Percentiles rank a stretch among this genome's conserved stretches.
Evolutionary conservation across 345 rosid species (phyloP).

Genomic region (Citrus trifoliata): DNA sequence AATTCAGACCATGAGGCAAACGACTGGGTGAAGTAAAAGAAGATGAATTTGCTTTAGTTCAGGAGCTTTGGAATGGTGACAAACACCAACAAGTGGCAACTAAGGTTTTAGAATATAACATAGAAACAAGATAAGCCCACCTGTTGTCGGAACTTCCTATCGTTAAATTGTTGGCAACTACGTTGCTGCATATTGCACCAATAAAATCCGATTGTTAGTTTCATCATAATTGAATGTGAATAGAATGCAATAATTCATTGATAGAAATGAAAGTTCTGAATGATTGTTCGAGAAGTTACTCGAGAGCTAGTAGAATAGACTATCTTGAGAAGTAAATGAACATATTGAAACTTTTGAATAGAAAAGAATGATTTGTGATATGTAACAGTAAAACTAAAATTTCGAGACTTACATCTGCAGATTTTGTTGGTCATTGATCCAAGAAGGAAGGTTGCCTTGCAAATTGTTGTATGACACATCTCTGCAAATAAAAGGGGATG

Average conservation of each 20-base stretch:
- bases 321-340: neutral
- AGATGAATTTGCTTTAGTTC: conserved; percentile 1
- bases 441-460: conserved; percentile 62
- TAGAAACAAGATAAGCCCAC: conserved; percentile 25
- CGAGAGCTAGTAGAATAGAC: neutral
- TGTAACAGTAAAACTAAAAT: neutral
- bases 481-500: conserved; percentile 33
- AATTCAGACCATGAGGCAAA: conserved; percentile 49
- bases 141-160: conserved; percentile 35
- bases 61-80: neutral
- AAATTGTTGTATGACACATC: conserved; percentile 78
- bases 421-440: conserved; percentile 36
- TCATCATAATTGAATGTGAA: neutral
- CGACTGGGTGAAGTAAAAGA: conserved; percentile 22
- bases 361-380: neutral
- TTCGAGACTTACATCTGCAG: conserved; percentile 48
- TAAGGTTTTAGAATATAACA: neutral
- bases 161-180: conserved; percentile 71
- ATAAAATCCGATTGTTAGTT: conserved; percentile 1
- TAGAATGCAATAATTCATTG: neutral
- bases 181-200: conserved; percentile 50
- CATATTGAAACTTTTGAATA: too few species aligned
- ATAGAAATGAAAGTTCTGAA: neutral
- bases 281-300: neutral
- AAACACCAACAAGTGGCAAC: neutral